Conservation (phyloP, 2,329 filamentous ascomycete genomes). For the Lizonia empirigonia region DNA sequence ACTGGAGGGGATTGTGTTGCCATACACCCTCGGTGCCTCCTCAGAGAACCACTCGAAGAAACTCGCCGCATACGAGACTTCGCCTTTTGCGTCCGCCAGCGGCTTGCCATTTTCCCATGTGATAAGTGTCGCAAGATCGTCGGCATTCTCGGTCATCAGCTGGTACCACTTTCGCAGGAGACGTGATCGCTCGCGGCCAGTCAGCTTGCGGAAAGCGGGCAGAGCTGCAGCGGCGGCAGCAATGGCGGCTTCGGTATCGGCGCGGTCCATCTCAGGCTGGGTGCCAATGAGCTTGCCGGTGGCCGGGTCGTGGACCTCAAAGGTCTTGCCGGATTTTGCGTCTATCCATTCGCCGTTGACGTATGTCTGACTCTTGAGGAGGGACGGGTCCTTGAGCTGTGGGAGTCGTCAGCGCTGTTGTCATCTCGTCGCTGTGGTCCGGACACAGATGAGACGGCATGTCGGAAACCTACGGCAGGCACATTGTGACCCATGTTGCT, state of each 20-base stretch:
- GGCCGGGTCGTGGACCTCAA: slow-evolving; percentile 84
- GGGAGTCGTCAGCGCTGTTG: slow-evolving; percentile 18
- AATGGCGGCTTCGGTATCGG: slow-evolving; percentile 83
- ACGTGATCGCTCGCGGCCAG: slow-evolving; percentile 74
- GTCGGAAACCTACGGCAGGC: slow-evolving; percentile 42
- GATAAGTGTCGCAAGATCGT: slow-evolving; percentile 81
- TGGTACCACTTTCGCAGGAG: slow-evolving; percentile 83
- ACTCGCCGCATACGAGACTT: slow-evolving; percentile 48
- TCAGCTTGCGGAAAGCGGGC: slow-evolving; percentile 70
- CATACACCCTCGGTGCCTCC: slow-evolving; percentile 53
- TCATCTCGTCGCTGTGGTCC: not conserved
- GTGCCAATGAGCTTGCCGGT: slow-evolving; percentile 81
- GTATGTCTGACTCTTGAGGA: slow-evolving; percentile 84
- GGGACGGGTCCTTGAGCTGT: slow-evolving; percentile 57
- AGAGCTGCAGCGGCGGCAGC: slow-evolving; percentile 80
- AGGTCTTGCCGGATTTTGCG: slow-evolving; percentile 86
- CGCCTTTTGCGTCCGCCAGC: slow-evolving; percentile 57
- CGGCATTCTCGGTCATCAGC: slow-evolving; percentile 75
- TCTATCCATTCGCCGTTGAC: slow-evolving; percentile 92
- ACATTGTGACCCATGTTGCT: slow-evolving; percentile 50
- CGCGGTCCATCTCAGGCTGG: slow-evolving; percentile 79
- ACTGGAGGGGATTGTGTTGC: slow-evolving; percentile 74
- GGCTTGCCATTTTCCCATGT: slow-evolving; percentile 93
- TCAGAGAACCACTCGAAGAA: slow-evolving; percentile 52
- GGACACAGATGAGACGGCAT: not conserved